phyloP scores from a whole-genome alignment of 2,329 filamentous ascomycete species.

The Hypoxylon sp. region DNA sequence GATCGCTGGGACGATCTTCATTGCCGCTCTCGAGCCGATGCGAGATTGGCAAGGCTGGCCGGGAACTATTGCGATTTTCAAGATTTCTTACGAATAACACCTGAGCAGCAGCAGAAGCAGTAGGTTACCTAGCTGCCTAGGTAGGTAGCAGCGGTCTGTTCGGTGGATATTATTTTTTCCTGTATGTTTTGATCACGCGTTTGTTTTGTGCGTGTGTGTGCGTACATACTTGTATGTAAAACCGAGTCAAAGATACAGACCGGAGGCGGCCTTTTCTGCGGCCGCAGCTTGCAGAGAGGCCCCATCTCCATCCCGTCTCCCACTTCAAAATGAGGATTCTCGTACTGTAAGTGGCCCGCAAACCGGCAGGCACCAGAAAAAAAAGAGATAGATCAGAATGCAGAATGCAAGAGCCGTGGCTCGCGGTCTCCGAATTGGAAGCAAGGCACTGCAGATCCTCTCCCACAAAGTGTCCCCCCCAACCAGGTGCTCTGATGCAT shows the following conservation, averaged over 20 bases:
- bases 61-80: conserved; percentile 15
- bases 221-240: not conserved
- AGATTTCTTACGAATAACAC: conserved; percentile 14
- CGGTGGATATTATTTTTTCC: conserved; percentile 1
- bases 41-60: conserved; percentile 42
- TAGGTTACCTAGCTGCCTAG: too few species aligned
- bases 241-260: conserved; percentile 10
- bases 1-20: conserved; percentile 45
- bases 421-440: conserved; percentile 36
- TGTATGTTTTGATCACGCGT: conserved; percentile 22
- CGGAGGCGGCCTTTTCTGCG: conserved; percentile 31
- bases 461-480: not conserved
- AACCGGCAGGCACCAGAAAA: conserved; percentile 14
- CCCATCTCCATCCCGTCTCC: conserved; percentile 17
- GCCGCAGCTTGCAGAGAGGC: conserved; percentile 22
- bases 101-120: not conserved
- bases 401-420: conserved; percentile 22
- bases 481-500: conserved; percentile 15
- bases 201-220: conserved; percentile 8
- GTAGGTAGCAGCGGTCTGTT: not conserved
- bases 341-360: conserved; percentile 30
- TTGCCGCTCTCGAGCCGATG: conserved; percentile 36
- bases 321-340: conserved; percentile 37
- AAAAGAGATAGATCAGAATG: conserved; percentile 43
- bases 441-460: conserved; percentile 37